Base-by-base conservation (phyloP, 2,329 filamentous ascomycete species). In the Aspergillus vadensis region DNA sequence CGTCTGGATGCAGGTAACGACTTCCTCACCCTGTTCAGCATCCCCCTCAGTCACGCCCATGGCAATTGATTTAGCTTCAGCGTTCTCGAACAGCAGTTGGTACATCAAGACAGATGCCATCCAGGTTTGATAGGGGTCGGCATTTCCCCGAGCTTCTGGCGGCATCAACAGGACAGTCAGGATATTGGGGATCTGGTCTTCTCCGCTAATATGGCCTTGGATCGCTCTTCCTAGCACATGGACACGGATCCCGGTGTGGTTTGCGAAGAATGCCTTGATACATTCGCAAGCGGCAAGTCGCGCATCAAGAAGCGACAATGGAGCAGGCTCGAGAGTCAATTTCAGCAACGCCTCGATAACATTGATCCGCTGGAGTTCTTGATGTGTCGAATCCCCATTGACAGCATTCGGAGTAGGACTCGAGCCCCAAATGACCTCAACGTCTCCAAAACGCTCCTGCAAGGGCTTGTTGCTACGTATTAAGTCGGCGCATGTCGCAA, bases 311-410 rank as follows among this genome's bases (percentile, higher is more conserved):
- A 90, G 82, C 55, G 88, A 83, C 19, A 86, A 78, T 0, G 88
- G 80, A 30, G 88, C 83, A 21, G 89, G 81, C 58, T 88, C 88
- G 8, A 99, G 81, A 0, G 90, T 88, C 47, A 97, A 80, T 67
- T 97, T 92, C 51, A 99, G 82, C 17, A 99, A 81, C 1, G 91
- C 95, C 75, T 98, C 94, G 69, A 99, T 97, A 30, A 99, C 92
- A 76, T 96, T 97, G 36, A 94, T 87, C 58, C 85, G 85, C 14
- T 82, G 78, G 9, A 82, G 75, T n/a, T 81, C 83, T 61, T 86
- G 86, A 21, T 55, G 57, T 21, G 69, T 64, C 6, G 70, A 50
- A 51, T 71, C 70, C 27, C 77, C 76, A 65, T 80, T 80, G 5
- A 67, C 65, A 47, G 65, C 58, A 36, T 70, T 63, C 15, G 59